Percentiles rank a stretch among this genome's conserved stretches.
Evolutionary conservation across 2,329 filamentous ascomycete genomes (phyloP).

Genomic region (Penicillium sp.): DNA sequence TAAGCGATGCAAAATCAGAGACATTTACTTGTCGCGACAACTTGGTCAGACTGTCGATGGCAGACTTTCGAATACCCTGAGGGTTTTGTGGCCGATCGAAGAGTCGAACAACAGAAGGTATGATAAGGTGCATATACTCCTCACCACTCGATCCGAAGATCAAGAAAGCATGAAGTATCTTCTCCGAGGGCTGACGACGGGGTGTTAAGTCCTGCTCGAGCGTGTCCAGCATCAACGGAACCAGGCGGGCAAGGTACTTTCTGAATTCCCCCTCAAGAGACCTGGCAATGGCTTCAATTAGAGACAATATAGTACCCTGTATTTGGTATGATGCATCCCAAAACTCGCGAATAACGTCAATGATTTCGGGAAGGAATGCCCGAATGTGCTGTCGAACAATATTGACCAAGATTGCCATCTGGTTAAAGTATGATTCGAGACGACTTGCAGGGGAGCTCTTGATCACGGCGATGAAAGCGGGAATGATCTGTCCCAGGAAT

Average conservation of each 20-base stretch:
- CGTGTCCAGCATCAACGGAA: slow-evolving; percentile 91
- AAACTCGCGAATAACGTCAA: slow-evolving; percentile 81
- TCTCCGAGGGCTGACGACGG: slow-evolving; percentile 78
- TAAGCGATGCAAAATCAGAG: slow-evolving; percentile 93
- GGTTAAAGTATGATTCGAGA: slow-evolving; percentile 95
- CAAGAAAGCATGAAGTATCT: slow-evolving; percentile 89
- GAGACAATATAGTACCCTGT: slow-evolving; percentile 83
- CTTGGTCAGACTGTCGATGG: slow-evolving; percentile 92
- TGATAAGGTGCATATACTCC: slow-evolving; percentile 98
- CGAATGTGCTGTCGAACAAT: slow-evolving; percentile 97
- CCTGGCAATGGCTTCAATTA: slow-evolving; percentile 90
- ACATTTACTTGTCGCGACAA: slow-evolving; percentile 95
- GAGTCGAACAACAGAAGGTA: slow-evolving; percentile 88
- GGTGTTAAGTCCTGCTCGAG: slow-evolving; percentile 78
- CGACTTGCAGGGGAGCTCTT: slow-evolving; percentile 72
- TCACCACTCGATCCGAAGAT: slow-evolving; percentile 94
- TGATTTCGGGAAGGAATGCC: slow-evolving; percentile 81
- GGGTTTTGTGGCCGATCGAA: slow-evolving; percentile 89
- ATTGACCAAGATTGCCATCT: slow-evolving; percentile 85
- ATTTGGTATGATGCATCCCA: slow-evolving; percentile 79
- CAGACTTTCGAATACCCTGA: slow-evolving; percentile 73
- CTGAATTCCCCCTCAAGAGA: slow-evolving; percentile 98
- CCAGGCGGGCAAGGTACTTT: slow-evolving; percentile 81
- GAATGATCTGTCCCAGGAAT: slow-evolving; percentile 90
- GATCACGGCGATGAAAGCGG: slow-evolving; percentile 88